Evolutionary conservation across 495 filamentous ascomycete genomes (phyloP).

Genomic region (Penicillium turbatum): DNA sequence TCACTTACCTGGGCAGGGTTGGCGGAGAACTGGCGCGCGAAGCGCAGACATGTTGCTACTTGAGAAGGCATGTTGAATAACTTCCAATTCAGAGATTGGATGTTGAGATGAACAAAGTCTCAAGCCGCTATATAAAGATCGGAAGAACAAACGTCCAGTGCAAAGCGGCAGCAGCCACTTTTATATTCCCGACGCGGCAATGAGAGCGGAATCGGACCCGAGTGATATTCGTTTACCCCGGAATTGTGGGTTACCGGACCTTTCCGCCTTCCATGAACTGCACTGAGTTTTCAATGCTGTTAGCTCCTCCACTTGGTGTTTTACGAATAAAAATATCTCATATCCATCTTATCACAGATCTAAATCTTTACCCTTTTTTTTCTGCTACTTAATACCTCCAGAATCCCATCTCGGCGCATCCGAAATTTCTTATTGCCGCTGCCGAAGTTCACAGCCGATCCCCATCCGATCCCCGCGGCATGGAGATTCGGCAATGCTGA

Average conservation of each 20-base stretch:
- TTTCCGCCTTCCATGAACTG: not conserved
- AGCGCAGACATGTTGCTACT: slow-evolving; percentile 39
- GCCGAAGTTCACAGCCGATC: slow-evolving; percentile 12
- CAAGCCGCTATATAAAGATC: not conserved
- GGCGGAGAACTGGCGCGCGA: slow-evolving; percentile 40
- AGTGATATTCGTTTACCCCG: slow-evolving; percentile 14
- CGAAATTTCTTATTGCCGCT: not conserved
- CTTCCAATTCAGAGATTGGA: not conserved
- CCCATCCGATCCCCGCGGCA: slow-evolving; percentile 6
- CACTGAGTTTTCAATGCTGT: not conserved
- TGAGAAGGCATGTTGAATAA: slow-evolving; percentile 42
- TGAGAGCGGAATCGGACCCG: slow-evolving; percentile 6
- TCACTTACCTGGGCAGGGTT: slow-evolving; percentile 37
- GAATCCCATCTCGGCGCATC: not conserved
- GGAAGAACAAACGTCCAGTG: not conserved
- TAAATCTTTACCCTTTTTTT: not conserved
- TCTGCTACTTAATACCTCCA: not conserved
- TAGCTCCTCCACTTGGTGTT: not conserved
- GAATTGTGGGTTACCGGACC: slow-evolving; percentile 14
- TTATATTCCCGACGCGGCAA: slow-evolving; percentile 23
- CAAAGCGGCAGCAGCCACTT: slow-evolving; percentile 9
- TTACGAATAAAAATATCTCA: not conserved
- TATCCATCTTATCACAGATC: not conserved
- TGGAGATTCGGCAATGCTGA: not conserved
- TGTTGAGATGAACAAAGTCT: not conserved